A percentile compares a stretch with the other conserved stretches of the same genome.
phyloP scores from a whole-genome alignment of 2,329 filamentous ascomycete species.

The Hypoxylon sp. region DNA sequence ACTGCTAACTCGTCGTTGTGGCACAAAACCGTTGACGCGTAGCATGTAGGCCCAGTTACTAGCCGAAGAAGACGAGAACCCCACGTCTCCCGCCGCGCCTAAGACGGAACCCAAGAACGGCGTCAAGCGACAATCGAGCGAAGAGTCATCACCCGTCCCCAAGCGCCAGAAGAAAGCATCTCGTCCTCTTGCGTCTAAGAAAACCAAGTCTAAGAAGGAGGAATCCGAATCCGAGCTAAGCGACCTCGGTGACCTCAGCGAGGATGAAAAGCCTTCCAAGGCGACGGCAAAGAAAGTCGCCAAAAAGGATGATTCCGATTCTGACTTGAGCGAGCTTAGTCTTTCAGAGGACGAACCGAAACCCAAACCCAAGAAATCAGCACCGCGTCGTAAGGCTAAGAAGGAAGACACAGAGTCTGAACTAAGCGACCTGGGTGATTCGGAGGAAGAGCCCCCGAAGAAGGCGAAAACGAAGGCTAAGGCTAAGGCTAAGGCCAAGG shows the following conservation, averaged over 20 bases:
- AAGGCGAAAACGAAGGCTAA: too few species aligned
- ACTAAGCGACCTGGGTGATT: constrained; percentile 40
- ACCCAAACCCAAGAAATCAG: constrained; percentile 28
- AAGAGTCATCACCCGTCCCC: constrained; percentile 53
- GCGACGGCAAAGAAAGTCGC: constrained; percentile 30
- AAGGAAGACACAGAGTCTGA: constrained; percentile 42
- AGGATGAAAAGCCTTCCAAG: constrained; percentile 41
- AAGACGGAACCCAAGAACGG: constrained; percentile 46
- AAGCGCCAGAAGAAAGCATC: constrained; percentile 55
- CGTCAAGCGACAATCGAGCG: constrained; percentile 49
- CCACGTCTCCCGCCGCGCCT: constrained; percentile 29
- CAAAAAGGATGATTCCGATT: constrained; percentile 43
- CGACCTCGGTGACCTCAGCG: constrained; percentile 42
- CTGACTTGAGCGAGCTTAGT: constrained; percentile 44
- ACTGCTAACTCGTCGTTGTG: constrained; percentile 5
- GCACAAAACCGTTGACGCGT: constrained; percentile 26
- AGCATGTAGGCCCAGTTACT: constrained; percentile 35
- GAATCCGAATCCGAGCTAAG: constrained; percentile 49
- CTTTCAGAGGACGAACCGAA: constrained; percentile 44
- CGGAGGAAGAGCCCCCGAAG: constrained; percentile 48
- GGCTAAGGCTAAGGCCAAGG: too few species aligned
- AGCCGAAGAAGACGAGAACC: constrained; percentile 34
- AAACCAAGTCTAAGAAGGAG: constrained; percentile 48
- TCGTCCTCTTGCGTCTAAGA: constrained; percentile 45
- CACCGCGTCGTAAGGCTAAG: constrained; percentile 35